Evolutionary conservation across 139 green algal species (phyloP).

Genomic region (Cymbomonas tetramitiformis): DNA sequence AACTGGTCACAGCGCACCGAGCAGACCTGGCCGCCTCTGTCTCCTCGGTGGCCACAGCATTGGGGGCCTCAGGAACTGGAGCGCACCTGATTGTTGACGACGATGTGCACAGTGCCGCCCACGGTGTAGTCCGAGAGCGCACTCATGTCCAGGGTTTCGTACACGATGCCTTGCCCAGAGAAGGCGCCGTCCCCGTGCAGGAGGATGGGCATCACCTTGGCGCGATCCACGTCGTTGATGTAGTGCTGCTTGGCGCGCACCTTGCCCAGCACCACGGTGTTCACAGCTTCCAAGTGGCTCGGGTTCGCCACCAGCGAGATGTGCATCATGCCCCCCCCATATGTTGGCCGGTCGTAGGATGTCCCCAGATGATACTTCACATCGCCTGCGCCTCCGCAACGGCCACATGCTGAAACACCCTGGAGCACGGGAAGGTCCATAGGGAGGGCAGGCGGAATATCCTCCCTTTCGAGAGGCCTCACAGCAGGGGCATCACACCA

Average conservation of each 20-base stretch:
- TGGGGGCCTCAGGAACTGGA: too few relatives aligned
- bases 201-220: slow-evolving; percentile 63
- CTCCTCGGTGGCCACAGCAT: too few relatives aligned
- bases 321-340: slow-evolving; percentile 67
- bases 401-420: neutral
- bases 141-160: slow-evolving; percentile 89
- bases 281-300: slow-evolving; percentile 83
- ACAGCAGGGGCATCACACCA: too few relatives aligned
- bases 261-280: slow-evolving; percentile 85
- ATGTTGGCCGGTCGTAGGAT: slow-evolving; percentile 79
- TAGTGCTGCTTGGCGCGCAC: slow-evolving; percentile 84
- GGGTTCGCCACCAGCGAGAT: slow-evolving; percentile 90
- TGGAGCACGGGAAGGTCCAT: too few relatives aligned
- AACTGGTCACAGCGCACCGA: too few relatives aligned
- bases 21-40: too few relatives aligned
- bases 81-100: slow-evolving; percentile 99
- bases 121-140: slow-evolving; percentile 83
- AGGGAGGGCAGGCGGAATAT: too few relatives aligned
- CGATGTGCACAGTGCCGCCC: slow-evolving; percentile 83
- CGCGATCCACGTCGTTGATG: slow-evolving; percentile 34
- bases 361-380: slow-evolving; percentile 99
- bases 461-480: too few relatives aligned
- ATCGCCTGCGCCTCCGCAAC: slow-evolving; percentile 44
- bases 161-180: slow-evolving; percentile 89
- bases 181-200: slow-evolving; percentile 92